Evolutionary conservation across 116 monocot genomes (phyloP).

Genomic region (Papilionanthe hybrid): DNA sequence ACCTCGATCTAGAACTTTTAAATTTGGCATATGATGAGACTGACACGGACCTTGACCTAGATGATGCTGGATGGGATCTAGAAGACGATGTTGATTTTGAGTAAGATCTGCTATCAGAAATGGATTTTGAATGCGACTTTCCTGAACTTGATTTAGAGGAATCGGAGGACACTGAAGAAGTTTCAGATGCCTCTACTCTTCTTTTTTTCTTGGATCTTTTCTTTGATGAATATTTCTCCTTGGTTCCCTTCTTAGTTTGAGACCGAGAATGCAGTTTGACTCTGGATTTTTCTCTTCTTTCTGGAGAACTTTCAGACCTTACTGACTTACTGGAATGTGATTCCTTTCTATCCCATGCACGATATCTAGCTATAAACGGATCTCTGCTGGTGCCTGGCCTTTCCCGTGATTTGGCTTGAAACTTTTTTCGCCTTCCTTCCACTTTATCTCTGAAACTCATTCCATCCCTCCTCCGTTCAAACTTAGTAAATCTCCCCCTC

Average conservation of each 20-base stretch:
- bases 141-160: constrained; percentile 31
- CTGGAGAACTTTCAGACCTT: constrained; percentile 13
- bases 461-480: constrained; percentile 33
- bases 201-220: constrained; percentile 23
- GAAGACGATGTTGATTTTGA: constrained; percentile 36
- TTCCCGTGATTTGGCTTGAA: constrained; percentile 26
- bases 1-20: constrained; percentile 24
- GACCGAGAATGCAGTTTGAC: constrained; percentile 10
- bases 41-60: constrained; percentile 36
- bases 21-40: constrained; percentile 33
- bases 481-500: constrained; percentile 28
- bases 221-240: constrained; percentile 9
- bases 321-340: constrained; percentile 8
- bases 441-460: constrained; percentile 14
- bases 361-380: constrained; percentile 10
- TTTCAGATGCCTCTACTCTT: constrained; percentile 22
- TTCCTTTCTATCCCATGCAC: constrained; percentile 13
- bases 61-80: constrained; percentile 27
- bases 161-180: constrained; percentile 30
- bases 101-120: constrained; percentile 21
- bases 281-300: constrained; percentile 9
- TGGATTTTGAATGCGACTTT: constrained; percentile 21
- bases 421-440: constrained; percentile 27
- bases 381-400: constrained; percentile 18
- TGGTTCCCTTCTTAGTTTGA: constrained; percentile 14